phyloP scores from a whole-genome alignment of 306 rosid genomes.

The Trifolium repens region DNA sequence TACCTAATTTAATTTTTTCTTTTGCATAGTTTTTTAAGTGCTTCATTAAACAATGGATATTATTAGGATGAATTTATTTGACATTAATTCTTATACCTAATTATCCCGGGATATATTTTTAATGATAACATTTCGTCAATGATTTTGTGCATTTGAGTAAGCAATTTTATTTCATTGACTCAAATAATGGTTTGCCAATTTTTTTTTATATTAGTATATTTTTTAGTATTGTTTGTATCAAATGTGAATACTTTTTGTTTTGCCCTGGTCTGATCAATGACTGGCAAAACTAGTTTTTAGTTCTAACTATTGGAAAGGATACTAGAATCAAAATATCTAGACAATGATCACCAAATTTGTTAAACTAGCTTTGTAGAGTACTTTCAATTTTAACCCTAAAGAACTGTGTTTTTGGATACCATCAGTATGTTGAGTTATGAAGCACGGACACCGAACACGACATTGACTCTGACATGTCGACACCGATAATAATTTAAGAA shows the following conservation, averaged over 20 bases:
- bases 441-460: no score
- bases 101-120: no score
- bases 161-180: constrained; percentile 1
- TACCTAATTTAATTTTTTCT: not conserved
- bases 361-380: not conserved
- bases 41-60: not conserved
- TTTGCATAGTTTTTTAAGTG: constrained; percentile 23
- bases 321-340: not conserved
- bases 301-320: constrained; percentile 21
- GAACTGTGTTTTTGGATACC: not conserved
- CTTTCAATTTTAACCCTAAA: constrained; percentile 6
- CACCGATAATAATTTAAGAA: no score
- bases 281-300: no score
- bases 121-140: no score
- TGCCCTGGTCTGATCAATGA: no score
- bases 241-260: constrained; percentile 11
- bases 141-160: constrained; percentile 6
- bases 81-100: not conserved
- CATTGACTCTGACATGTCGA: no score
- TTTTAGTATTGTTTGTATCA: constrained; percentile 16
- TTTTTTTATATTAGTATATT: not conserved
- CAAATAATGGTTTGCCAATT: not conserved
- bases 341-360: not conserved
- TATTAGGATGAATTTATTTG: not conserved
- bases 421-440: not conserved